A percentile compares a stretch with the other conserved stretches of the same genome.
Evolutionary conservation across 2,329 filamentous ascomycete genomes (phyloP).

Genomic region (Leptographium procerum): DNA sequence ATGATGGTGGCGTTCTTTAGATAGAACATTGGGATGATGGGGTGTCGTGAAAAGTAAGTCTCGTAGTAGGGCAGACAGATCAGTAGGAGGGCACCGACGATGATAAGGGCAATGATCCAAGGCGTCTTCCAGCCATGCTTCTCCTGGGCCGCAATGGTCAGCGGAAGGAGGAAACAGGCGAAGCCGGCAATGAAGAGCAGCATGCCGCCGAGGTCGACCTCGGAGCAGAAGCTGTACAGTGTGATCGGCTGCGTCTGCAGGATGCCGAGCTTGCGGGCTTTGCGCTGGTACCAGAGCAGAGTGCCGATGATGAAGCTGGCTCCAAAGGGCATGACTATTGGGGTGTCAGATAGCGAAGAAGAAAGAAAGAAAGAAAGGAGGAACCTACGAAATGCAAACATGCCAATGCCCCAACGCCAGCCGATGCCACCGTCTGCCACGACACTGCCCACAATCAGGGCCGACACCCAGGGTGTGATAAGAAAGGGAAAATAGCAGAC

Average conservation of each 20-base stretch:
- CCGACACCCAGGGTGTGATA: conserved; percentile 44
- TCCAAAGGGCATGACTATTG: conserved; percentile 35
- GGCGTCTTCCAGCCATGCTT: conserved; percentile 29
- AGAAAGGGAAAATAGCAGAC: conserved; percentile 41
- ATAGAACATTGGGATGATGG: conserved; percentile 33
- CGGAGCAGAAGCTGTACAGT: conserved; percentile 22
- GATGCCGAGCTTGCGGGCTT: not conserved
- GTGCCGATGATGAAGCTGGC: conserved; percentile 36
- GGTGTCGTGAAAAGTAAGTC: conserved; percentile 28
- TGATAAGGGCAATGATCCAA: conserved; percentile 33
- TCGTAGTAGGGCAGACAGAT: conserved; percentile 35
- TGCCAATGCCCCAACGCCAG: conserved; percentile 46
- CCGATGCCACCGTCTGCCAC: conserved; percentile 20
- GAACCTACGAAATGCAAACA: not conserved
- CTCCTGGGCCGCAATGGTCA: conserved; percentile 31
- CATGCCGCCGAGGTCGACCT: conserved; percentile 29
- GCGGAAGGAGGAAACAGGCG: conserved; percentile 32
- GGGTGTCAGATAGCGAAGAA: conserved; percentile 21
- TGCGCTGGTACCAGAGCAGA: not conserved
- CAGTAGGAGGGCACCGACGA: conserved; percentile 28
- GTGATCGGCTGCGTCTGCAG: conserved; percentile 4
- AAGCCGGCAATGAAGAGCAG: conserved; percentile 36
- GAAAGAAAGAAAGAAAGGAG: not conserved
- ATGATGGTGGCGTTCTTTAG: conserved; percentile 30
- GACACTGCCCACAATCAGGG: conserved; percentile 31